A percentile compares a stretch with the other conserved stretches of the same genome.
Conservation (phyloP, 768 basidiomycete genomes). For the Leccinum sublutescens region DNA sequence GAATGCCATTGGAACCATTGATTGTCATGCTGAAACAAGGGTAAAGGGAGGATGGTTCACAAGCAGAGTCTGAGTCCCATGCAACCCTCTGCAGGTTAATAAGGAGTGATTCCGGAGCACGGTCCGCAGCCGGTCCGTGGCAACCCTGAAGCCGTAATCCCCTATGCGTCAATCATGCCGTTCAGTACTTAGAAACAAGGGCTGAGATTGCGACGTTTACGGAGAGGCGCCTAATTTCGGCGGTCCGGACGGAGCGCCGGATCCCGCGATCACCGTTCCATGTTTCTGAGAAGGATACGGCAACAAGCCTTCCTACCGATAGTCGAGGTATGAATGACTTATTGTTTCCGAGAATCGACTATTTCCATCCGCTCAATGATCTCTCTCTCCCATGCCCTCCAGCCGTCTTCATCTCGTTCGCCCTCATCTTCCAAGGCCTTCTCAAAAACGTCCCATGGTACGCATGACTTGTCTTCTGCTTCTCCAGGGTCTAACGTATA, state of each 20-base stretch:
- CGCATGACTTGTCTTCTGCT: constrained; percentile 57
- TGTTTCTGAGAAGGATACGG: not conserved
- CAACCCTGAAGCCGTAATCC: not conserved
- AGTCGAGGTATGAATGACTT: constrained; percentile 1
- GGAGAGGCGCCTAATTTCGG: not conserved
- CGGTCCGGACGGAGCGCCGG: constrained; percentile 1
- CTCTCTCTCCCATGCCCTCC: constrained; percentile 79
- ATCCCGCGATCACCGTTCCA: not conserved
- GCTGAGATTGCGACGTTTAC: not conserved
- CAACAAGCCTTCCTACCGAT: not conserved
- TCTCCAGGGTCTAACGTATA: constrained; percentile 56
- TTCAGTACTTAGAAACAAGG: not conserved
- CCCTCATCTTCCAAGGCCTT: constrained; percentile 52
- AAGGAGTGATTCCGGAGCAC: constrained; percentile 2
- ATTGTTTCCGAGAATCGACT: constrained; percentile 36
- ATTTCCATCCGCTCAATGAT: constrained; percentile 67
- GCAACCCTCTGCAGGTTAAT: constrained; percentile 2
- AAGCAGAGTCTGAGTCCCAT: not conserved
- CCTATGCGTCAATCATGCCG: not conserved
- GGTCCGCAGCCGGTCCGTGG: constrained; percentile 17
- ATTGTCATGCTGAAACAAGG: constrained; percentile 36
- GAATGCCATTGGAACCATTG: constrained; percentile 27
- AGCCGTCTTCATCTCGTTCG: constrained; percentile 64
- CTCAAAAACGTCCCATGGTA: constrained; percentile 74
- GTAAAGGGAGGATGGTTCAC: not conserved